Percentiles rank a stretch among this genome's conserved stretches.
phyloP scores from a whole-genome alignment of 768 basidiomycete genomes.

The Lactarius sanguifluus region DNA sequence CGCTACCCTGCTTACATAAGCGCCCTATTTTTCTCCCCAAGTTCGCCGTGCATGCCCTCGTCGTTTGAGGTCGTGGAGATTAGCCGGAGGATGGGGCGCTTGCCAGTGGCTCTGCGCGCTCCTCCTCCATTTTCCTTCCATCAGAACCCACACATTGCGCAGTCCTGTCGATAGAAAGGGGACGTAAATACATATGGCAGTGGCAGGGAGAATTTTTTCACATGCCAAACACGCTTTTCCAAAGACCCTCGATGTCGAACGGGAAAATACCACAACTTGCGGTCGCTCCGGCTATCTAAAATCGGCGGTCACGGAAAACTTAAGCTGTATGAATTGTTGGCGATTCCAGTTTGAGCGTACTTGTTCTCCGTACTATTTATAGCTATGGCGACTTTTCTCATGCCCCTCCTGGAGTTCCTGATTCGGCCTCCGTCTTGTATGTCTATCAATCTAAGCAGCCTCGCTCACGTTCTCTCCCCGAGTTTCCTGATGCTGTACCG shows the following conservation, averaged over 20 bases:
- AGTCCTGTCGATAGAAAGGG: neutral
- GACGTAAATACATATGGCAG: neutral
- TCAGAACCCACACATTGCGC: neutral
- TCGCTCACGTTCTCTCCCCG: slow-evolving; percentile 35
- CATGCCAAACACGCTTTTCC: neutral
- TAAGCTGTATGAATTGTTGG: no score
- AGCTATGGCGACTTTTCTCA: neutral
- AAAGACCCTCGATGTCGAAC: no score
- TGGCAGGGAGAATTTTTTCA: neutral
- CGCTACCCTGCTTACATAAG: neutral
- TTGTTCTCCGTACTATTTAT: neutral
- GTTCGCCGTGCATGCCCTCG: neutral
- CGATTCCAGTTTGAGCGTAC: no score
- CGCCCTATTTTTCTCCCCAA: neutral
- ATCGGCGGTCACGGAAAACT: neutral
- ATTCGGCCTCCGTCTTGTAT: neutral
- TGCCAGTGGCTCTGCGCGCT: neutral
- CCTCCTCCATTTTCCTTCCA: neutral
- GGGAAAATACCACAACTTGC: neutral
- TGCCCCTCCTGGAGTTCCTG: neutral
- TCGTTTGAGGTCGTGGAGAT: neutral
- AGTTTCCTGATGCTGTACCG: slow-evolving; percentile 32
- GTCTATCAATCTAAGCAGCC: neutral
- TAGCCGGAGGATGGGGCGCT: neutral
- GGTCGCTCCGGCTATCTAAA: neutral